A percentile compares a stretch with the other conserved stretches of the same genome.
Evolutionary conservation across 1,284 basidiomycete genomes (phyloP).

Genomic region (Coriolopsis trogii): DNA sequence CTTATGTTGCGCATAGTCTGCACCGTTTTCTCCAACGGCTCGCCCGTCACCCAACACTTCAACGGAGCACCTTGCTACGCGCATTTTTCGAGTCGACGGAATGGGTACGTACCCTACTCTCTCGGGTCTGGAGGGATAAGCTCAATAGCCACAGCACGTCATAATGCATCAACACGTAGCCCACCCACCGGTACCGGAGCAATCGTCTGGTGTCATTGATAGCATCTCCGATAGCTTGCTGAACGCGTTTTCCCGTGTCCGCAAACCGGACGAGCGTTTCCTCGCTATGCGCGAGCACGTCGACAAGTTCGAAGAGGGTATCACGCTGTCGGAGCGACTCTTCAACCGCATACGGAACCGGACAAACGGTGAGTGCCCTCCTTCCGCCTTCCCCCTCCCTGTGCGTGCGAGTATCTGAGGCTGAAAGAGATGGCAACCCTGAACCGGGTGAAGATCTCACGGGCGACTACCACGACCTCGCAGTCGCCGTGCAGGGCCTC

Average conservation of each 20-base stretch:
- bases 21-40: conserved; percentile 93
- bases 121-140: conserved; percentile 4
- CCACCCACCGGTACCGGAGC: conserved; percentile 83
- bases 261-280: conserved; percentile 97
- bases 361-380: conserved; percentile 78
- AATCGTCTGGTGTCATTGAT: conserved; percentile 84
- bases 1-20: conserved; percentile 62
- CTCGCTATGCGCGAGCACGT: conserved; percentile 88
- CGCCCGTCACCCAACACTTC: conserved; percentile 92
- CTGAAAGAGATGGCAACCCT: conserved; percentile 78
- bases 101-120: conserved; percentile 72
- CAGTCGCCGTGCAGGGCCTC: conserved; percentile 93
- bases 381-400: conserved; percentile 28
- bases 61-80: conserved; percentile 85
- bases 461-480: conserved; percentile 95
- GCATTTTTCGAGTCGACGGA: conserved; percentile 96
- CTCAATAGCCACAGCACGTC: conserved; percentile 68
- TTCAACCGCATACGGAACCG: conserved; percentile 76
- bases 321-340: conserved; percentile 80
- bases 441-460: conserved; percentile 89
- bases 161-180: conserved; percentile 93
- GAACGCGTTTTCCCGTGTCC: conserved; percentile 92
- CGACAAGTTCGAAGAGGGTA: conserved; percentile 94
- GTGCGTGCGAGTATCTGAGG: conserved; percentile 58
- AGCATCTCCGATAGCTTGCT: conserved; percentile 94